These are phyloP conservation scores for Epichloe festucae DNA, from an alignment of 2,329 filamentous ascomycete species.

Conservation along the genomic window DNA sequence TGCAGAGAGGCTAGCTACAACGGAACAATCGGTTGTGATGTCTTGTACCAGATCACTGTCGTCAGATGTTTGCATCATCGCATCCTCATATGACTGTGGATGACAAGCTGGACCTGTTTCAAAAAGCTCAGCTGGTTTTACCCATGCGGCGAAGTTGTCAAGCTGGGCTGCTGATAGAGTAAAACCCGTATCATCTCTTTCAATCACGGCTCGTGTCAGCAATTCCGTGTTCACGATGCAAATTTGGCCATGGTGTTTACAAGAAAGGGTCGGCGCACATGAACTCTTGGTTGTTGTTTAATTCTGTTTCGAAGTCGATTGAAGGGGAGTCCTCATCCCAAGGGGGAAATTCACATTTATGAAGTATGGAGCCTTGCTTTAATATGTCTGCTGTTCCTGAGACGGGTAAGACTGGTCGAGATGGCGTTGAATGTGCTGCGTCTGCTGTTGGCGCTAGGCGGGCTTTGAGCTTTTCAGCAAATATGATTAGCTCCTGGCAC, in stretches of 20 bases:
- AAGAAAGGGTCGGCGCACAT: background rate
- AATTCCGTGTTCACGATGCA: background rate
- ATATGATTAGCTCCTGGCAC: conserved; percentile 55
- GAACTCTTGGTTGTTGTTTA: background rate
- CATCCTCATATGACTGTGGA: conserved; percentile 18
- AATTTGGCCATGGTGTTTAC: background rate
- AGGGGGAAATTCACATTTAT: conserved; percentile 72
- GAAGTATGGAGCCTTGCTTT: conserved; percentile 63
- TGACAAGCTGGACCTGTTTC: conserved; percentile 11
- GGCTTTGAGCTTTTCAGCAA: conserved; percentile 64
- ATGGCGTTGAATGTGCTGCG: background rate
- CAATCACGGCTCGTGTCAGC: conserved; percentile 6
- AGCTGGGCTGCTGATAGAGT: conserved; percentile 62
- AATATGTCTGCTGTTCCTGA: conserved; percentile 36
- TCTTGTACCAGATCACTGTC: conserved; percentile 85
- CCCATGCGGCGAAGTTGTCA: conserved; percentile 73
- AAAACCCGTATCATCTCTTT: conserved; percentile 55
- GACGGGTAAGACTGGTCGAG: background rate
- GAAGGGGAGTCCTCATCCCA: conserved; percentile 56
- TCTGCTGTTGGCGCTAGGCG: conserved; percentile 6
- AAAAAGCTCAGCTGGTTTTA: conserved; percentile 57
- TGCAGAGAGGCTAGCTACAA: conserved; percentile 88
- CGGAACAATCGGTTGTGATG: conserved; percentile 89
- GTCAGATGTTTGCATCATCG: conserved; percentile 42
- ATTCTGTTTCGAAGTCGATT: conserved; percentile 41